Conservation (phyloP, 495 filamentous ascomycete species). For the Sphaerosporella brunnea region DNA sequence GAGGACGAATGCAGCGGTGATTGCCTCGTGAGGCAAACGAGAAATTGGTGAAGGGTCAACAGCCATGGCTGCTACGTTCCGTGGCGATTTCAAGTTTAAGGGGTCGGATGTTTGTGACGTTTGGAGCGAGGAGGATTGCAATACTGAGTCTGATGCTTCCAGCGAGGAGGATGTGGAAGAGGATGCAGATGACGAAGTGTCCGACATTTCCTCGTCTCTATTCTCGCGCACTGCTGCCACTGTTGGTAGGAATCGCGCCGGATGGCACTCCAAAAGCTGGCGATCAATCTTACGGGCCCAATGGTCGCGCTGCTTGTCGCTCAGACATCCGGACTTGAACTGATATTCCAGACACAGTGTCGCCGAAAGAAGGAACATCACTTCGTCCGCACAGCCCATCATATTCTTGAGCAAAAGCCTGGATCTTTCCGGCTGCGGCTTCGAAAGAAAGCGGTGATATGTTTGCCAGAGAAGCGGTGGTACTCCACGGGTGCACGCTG, state of each 20-base stretch:
- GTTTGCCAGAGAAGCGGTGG: conserved; percentile 17
- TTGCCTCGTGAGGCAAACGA: conserved; percentile 6
- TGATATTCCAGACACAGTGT: conserved; percentile 20
- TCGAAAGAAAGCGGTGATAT: conserved; percentile 14
- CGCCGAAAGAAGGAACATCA: conserved; percentile 16
- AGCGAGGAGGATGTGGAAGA: too few species aligned
- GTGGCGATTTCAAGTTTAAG: too few species aligned
- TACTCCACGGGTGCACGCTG: conserved; percentile 16
- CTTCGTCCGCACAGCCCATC: conserved; percentile 17
- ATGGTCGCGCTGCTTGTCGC: conserved; percentile 7
- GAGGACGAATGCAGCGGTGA: conserved; percentile 15
- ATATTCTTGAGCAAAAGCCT: conserved; percentile 11
- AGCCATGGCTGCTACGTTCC: too few species aligned
- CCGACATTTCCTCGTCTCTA: too few species aligned
- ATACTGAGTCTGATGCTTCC: too few species aligned
- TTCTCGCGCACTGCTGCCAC: too few species aligned
- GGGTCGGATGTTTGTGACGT: too few species aligned
- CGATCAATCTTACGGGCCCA: conserved; percentile 15
- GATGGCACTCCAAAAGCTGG: conserved; percentile 9
- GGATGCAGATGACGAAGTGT: too few species aligned
- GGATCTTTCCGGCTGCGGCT: conserved; percentile 7
- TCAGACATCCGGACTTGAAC: conserved; percentile 8
- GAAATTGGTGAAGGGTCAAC: too few species aligned
- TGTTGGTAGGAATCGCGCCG: conserved; percentile 5
- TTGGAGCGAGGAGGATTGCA: too few species aligned